Evolutionary conservation across 208 protist species (phyloP).

Genomic region (Wallacemonas sp.): DNA sequence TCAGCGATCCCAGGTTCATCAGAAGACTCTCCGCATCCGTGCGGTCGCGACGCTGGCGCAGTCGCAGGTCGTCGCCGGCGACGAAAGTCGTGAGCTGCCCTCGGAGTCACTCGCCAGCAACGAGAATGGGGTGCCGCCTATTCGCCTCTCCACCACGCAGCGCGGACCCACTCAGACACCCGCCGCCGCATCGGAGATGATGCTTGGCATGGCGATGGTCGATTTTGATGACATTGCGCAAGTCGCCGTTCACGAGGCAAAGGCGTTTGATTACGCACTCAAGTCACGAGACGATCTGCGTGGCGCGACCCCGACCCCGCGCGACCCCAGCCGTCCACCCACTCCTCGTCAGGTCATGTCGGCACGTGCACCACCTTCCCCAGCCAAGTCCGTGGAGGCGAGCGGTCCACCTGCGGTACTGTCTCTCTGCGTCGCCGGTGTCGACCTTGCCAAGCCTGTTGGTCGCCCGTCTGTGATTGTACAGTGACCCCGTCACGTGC

Average conservation of each 20-base stretch:
- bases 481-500: not conserved
- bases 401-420: not conserved
- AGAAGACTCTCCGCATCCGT: slow-evolving; percentile 15
- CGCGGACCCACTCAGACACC: not conserved
- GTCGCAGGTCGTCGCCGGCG: not conserved
- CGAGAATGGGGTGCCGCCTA: slow-evolving; percentile 5
- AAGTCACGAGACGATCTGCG: slow-evolving; percentile 6
- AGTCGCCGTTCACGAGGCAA: slow-evolving; percentile 6
- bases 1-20: slow-evolving; percentile 6
- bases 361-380: not conserved
- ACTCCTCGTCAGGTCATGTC: slow-evolving; percentile 9
- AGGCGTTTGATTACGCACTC: slow-evolving; percentile 2
- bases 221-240: slow-evolving; percentile 9
- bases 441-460: slow-evolving; percentile 9
- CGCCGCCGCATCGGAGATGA: slow-evolving; percentile 4
- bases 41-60: slow-evolving; percentile 20
- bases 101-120: not conserved
- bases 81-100: not conserved
- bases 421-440: slow-evolving; percentile 7
- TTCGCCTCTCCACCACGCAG: slow-evolving; percentile 10
- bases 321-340: slow-evolving; percentile 7
- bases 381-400: not conserved
- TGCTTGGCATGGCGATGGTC: slow-evolving; percentile 5
- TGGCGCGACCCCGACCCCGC: slow-evolving; percentile 4
- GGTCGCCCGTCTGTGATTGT: slow-evolving; percentile 5